Evolutionary conservation across 495 filamentous ascomycete species (phyloP).

Genomic region (Penicillium manginii): DNA sequence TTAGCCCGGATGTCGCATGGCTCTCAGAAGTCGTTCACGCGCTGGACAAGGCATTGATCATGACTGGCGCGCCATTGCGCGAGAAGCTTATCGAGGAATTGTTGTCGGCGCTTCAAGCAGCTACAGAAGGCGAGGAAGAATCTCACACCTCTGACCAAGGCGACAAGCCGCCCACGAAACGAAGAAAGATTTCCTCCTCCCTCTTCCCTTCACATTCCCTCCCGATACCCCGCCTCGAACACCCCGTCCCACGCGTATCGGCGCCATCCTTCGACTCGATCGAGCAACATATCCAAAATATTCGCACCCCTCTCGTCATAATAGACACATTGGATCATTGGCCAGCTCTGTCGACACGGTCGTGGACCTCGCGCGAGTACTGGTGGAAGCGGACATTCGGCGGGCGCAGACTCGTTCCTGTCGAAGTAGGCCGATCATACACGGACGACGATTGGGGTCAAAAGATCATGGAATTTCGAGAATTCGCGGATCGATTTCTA

Average conservation of each 20-base stretch:
- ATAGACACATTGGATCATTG: constrained; percentile 65
- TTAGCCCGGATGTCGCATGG: constrained; percentile 32
- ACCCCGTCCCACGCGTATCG: constrained; percentile 39
- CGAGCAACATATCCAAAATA: constrained; percentile 59
- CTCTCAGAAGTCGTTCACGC: constrained; percentile 56
- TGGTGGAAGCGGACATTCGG: constrained; percentile 74
- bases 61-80: constrained; percentile 74
- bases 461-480: constrained; percentile 72
- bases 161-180: constrained; percentile 25
- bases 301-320: constrained; percentile 70
- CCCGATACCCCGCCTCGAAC: constrained; percentile 37
- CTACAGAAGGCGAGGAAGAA: constrained; percentile 15
- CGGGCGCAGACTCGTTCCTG: constrained; percentile 79
- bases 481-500: constrained; percentile 70
- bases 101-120: constrained; percentile 34
- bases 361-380: constrained; percentile 77
- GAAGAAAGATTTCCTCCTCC: constrained; percentile 40
- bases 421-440: constrained; percentile 90
- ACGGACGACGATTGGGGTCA: constrained; percentile 88
- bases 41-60: constrained; percentile 81
- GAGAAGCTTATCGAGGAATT: constrained; percentile 59
- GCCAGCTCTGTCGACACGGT: constrained; percentile 71
- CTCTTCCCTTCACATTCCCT: constrained; percentile 43
- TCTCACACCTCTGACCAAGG: not conserved
- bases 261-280: constrained; percentile 64